Base-by-base conservation (phyloP, 2,329 filamentous ascomycete species). In the Xylaria polymorpha region DNA sequence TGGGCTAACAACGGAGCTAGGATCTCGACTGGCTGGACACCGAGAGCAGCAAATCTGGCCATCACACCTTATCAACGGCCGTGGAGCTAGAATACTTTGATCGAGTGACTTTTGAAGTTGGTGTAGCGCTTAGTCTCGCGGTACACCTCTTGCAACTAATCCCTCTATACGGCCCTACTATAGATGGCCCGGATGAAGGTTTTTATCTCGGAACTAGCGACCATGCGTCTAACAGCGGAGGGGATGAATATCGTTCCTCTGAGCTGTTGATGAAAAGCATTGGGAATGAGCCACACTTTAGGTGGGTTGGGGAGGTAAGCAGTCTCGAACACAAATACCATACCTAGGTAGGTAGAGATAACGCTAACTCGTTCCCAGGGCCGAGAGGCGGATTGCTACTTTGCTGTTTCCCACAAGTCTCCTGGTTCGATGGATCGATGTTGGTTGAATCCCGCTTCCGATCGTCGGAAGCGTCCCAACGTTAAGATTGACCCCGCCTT, bases 81-180 rank as follows among this genome's bases (percentile, higher is more conserved):
- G 15, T 20, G 18, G 7, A 4, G 1, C 4, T 14, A 12, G 7
- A 20, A 14, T n/a, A 46, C n/a, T 3, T 48, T 59, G n/a, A 44
- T 14, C 18, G 8, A 12, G 10, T 4, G 12, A 10, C 15, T 8
- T 37, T 59, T 32, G 25, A 20, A 29, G 57, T 48, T 10, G 57
- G 57, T 20, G 15, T 48, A 20, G 41, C 46, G 57, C 25, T 59
- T 7, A 59, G 41, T 14, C 39, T 59, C 18, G 57, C n/a, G 20
- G 35, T 37, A 35, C 57, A 59, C 22, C 57, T 59, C 12, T 35
- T 59, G 37, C 41, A 46, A 46, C 41, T 46, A 6, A 46, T 59
- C 15, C 57, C 57, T 48, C 25, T 59, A 8, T 46, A 59, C 15
- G 41, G 41, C 15, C 41, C 41, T n/a, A 20, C 41, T n/a, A 20